These are phyloP conservation scores for Zygoascus meyerae DNA, from an alignment of 1,139 yeast genomes.

Conservation along the genomic window DNA sequence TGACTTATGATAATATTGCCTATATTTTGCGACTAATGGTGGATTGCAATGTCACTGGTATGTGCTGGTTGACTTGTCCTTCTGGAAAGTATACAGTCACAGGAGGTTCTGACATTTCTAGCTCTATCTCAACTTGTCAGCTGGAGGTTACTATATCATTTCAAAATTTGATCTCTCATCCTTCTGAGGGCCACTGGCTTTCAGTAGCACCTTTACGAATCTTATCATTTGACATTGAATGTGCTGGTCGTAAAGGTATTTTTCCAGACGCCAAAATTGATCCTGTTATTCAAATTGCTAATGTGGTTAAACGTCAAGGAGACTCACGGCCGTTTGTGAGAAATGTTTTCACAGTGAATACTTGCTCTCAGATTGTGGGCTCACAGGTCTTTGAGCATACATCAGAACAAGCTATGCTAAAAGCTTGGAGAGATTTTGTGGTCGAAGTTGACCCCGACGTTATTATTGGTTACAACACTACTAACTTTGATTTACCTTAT, in stretches of 20 bases:
- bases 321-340: constrained; percentile 79
- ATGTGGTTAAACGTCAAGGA: constrained; percentile 82
- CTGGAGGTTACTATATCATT: constrained; percentile 71
- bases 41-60: constrained; percentile 82
- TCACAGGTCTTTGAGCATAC: constrained; percentile 76
- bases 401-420: constrained; percentile 75
- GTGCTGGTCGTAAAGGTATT: constrained; percentile 95
- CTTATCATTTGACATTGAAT: constrained; percentile 92
- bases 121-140: constrained; percentile 69
- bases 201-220: constrained; percentile 92
- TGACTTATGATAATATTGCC: constrained; percentile 84
- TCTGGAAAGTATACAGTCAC: constrained; percentile 55
- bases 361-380: constrained; percentile 92
- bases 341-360: constrained; percentile 87
- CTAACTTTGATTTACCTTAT: constrained; percentile 94
- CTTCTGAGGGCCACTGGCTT: constrained; percentile 91
- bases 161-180: constrained; percentile 65
- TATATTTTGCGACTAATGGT: constrained; percentile 83
- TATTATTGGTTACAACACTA: constrained; percentile 90
- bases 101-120: constrained; percentile 17
- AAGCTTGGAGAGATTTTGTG: constrained; percentile 80
- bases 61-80: constrained; percentile 96
- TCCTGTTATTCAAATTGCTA: constrained; percentile 95
- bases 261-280: constrained; percentile 94
- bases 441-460: constrained; percentile 89